phyloP scores from a whole-genome alignment of 1,284 basidiomycete species.

The Ceratobasidium papillatum region DNA sequence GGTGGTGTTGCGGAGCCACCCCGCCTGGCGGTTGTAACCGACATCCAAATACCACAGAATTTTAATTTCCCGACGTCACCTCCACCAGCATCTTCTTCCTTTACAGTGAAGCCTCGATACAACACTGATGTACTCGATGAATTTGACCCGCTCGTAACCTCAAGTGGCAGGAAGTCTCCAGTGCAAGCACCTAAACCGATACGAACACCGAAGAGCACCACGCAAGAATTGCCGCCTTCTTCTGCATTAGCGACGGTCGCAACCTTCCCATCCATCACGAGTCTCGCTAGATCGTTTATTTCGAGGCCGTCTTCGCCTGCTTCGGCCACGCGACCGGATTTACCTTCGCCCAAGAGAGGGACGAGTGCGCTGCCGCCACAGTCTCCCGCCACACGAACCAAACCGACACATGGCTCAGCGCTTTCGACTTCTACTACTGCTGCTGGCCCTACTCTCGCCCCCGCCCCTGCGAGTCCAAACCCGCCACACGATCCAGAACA shows the following conservation, averaged over 20 bases:
- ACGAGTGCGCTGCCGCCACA: slow-evolving; percentile 65
- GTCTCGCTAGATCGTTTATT: slow-evolving; percentile 64
- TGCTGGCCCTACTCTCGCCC: neutral
- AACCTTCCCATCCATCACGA: slow-evolving; percentile 67
- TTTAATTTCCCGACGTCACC: slow-evolving; percentile 25
- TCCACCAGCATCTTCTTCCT: neutral
- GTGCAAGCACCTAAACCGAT: slow-evolving; percentile 53
- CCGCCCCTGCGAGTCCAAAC: neutral
- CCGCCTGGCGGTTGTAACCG: slow-evolving; percentile 23
- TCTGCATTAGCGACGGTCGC: slow-evolving; percentile 52
- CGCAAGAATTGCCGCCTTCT: slow-evolving; percentile 46
- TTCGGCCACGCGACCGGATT: slow-evolving; percentile 57
- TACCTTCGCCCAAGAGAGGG: slow-evolving; percentile 55
- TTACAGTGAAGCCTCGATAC: slow-evolving; percentile 18
- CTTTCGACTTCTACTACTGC: slow-evolving; percentile 12
- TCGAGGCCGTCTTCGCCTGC: slow-evolving; percentile 7
- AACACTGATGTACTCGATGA: slow-evolving; percentile 50
- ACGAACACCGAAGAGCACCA: slow-evolving; percentile 47
- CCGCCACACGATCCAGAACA: slow-evolving; percentile 13
- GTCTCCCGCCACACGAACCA: slow-evolving; percentile 47
- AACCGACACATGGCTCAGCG: neutral
- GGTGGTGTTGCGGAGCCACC: neutral
- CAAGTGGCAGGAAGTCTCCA: slow-evolving; percentile 59
- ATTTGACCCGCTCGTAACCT: slow-evolving; percentile 69
- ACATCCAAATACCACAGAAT: slow-evolving; percentile 31